These are phyloP conservation scores for Metschnikowia peoriensis DNA, from an alignment of 805 yeast species.

Conservation along the genomic window DNA sequence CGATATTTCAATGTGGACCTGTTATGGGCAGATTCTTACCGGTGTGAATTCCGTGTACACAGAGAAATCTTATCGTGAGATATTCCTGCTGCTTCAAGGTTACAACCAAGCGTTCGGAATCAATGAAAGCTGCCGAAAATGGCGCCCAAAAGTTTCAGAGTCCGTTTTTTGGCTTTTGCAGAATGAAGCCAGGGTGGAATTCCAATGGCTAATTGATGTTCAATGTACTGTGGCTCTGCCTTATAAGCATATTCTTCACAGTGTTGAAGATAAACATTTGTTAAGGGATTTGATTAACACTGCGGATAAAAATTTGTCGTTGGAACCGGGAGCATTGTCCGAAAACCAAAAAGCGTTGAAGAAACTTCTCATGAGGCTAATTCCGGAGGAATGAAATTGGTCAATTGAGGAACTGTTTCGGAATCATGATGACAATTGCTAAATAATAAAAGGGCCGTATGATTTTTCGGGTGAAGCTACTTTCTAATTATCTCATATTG, in stretches of 20 bases:
- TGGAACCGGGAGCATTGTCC: not conserved
- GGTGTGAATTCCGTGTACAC: not conserved
- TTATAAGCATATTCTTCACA: conserved; percentile 7
- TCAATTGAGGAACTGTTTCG: too few relatives aligned
- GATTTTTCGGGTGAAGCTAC: too few relatives aligned
- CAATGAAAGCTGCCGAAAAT: not conserved
- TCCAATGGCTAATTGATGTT: conserved; percentile 17
- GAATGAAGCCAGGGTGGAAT: conserved; percentile 3
- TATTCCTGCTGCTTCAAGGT: not conserved
- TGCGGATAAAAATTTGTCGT: not conserved
- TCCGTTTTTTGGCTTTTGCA: not conserved
- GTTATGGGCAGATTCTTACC: conserved; percentile 9
- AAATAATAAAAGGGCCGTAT: too few relatives aligned
- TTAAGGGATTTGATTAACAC: not conserved
- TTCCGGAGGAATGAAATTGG: too few relatives aligned
- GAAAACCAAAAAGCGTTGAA: not conserved
- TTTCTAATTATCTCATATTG: too few relatives aligned
- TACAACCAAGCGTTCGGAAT: not conserved
- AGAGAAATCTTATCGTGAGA: not conserved
- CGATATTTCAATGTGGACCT: conserved; percentile 22
- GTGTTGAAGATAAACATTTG: not conserved
- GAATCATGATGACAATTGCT: too few relatives aligned
- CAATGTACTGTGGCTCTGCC: conserved; percentile 14
- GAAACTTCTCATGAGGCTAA: not conserved
- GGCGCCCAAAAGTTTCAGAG: not conserved